Conservation (phyloP, 169 alveolate genomes). For the Cryptosporidium sp. region DNA sequence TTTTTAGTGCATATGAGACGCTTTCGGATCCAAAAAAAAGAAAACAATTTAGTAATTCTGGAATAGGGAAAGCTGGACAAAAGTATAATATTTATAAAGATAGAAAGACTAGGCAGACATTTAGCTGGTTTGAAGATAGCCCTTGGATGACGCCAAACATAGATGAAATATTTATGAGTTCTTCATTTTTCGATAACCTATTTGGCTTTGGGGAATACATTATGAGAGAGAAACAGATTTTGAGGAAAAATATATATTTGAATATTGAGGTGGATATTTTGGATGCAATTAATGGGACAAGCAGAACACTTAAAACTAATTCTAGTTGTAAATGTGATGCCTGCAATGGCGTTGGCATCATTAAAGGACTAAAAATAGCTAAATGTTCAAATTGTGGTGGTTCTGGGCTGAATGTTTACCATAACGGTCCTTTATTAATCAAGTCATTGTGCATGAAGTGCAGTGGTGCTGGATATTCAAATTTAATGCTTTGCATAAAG, state of each 20-base stretch:
- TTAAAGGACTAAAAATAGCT: conserved; percentile 81
- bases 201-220: not conserved
- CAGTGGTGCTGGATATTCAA: conserved; percentile 76
- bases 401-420: conserved; percentile 78
- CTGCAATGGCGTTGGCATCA: conserved; percentile 86
- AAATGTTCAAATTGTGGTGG: conserved; percentile 88
- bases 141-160: conserved; percentile 88
- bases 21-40: conserved; percentile 91
- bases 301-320: conserved; percentile 73
- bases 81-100: conserved; percentile 66
- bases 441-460: conserved; percentile 65
- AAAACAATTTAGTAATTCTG: conserved; percentile 90
- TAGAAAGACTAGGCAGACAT: conserved; percentile 77
- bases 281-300: conserved; percentile 90
- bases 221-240: conserved; percentile 80
- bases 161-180: conserved; percentile 86
- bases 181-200: not conserved
- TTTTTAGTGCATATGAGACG: conserved; percentile 93
- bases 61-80: conserved; percentile 88
- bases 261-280: conserved; percentile 85
- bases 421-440: conserved; percentile 4
- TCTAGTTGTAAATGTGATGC: conserved; percentile 82
- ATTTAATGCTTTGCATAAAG: conserved; percentile 87
- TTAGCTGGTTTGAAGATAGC: conserved; percentile 74
- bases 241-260: conserved; percentile 80